Base-by-base conservation (phyloP, 2,329 filamentous ascomycete genomes). In the Cladosporium velox region DNA sequence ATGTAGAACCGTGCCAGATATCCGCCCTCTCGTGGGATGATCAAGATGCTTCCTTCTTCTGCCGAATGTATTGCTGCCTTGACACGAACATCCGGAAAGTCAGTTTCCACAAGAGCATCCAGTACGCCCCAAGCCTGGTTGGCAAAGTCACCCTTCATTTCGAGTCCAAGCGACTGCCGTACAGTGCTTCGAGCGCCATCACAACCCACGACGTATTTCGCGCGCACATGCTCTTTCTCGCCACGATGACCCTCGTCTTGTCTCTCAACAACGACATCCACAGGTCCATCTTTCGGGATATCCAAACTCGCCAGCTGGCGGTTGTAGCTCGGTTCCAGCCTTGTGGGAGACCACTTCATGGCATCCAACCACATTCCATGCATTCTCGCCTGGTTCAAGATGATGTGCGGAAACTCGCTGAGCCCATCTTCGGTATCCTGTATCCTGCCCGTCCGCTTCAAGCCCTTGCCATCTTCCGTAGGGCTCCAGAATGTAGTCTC, bases 21-120 rank as follows among this genome's bases (percentile, higher is more conserved):
- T 15, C 73, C 73, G 32, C 74, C 74, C 64, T 78, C 76, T 41
- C 76, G 67, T 0, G 91, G 91, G 66, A 94, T 93, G 4, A 93
- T 88, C 87, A 93, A 91, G 73, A 93, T 88, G 21, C 90, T 92
- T 1, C 91, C 90, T 66, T 89, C 82, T 55, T 87, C 83, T 78
- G 75, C 72, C 3, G 90, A 92, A 75, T 92, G 90, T 67, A 78
- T 76, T 4, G 73, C 72, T 8, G 72, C 73, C 67, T 76, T 77
- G 28, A 76, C 69, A 34, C 75, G 67, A 72, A 93, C 91, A 74
- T 94, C 80, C 0, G 6, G 77, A 59, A 78, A 78, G 65, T 75
- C 71, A 4, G 75, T 77, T 6, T 75, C 72, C 4, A 76, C 67
- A 7, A 77, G 67, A 14, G 75, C 74, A 64, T 78, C 76, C 67